These are phyloP conservation scores for Cystoisospora suis DNA, from an alignment of 169 alveolate species.

Conservation along the genomic window DNA sequence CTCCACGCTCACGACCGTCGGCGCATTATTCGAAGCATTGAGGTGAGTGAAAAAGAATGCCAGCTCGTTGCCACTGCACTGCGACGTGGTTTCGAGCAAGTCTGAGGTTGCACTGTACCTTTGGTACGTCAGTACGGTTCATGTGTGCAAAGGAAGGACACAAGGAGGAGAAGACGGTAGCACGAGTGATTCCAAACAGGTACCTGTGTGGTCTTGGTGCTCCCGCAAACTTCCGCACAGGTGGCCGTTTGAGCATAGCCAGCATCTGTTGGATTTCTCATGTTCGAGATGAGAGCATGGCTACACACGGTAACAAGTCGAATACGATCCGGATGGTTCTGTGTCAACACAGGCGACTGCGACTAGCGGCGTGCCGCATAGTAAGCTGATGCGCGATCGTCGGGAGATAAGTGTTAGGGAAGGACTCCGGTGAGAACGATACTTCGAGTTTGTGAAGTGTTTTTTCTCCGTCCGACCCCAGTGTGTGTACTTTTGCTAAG, in stretches of 20 bases:
- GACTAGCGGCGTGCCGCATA: slow-evolving; percentile 45
- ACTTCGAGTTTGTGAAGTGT: no score
- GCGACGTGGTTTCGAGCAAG: not conserved
- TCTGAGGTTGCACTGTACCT: not conserved
- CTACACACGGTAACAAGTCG: no score
- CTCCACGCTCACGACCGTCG: slow-evolving; percentile 61
- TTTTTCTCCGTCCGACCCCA: not conserved
- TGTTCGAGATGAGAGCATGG: no score
- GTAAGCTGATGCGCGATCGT: slow-evolving; percentile 34
- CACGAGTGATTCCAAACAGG: no score
- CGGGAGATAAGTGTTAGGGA: not conserved
- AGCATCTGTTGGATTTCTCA: no score
- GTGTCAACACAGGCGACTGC: slow-evolving; percentile 35
- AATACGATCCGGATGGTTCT: no score
- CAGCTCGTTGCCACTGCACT: not conserved
- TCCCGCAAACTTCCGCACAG: no score
- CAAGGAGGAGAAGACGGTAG: no score
- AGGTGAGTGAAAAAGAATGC: not conserved
- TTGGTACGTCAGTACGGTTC: not conserved
- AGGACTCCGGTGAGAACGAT: not conserved
- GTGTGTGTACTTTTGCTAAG: no score
- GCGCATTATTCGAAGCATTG: slow-evolving; percentile 52
- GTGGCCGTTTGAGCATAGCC: no score
- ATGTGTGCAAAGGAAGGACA: no score
- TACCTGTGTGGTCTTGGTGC: no score